Percentiles rank a stretch among this genome's conserved stretches.
These are phyloP conservation scores for Camelina neglecta DNA, from an alignment of 345 rosid species.

Conservation along the genomic window DNA sequence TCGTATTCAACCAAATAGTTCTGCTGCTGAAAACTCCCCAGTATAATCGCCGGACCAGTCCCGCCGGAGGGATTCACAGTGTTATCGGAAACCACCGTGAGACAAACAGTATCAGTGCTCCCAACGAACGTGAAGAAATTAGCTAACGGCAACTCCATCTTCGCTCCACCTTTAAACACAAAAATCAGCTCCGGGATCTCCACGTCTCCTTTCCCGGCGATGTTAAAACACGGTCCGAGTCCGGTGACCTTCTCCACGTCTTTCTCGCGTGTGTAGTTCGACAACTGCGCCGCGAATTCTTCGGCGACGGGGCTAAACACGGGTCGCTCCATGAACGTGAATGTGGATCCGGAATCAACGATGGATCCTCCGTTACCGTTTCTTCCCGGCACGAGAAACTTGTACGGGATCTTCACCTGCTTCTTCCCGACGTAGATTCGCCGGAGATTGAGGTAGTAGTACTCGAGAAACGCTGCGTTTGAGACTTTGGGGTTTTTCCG, in stretches of 20 bases:
- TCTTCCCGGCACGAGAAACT: constrained; percentile 54
- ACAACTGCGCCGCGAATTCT: constrained; percentile 69
- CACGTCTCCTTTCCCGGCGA: constrained; percentile 52
- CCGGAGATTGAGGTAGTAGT: constrained; percentile 68
- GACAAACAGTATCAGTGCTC: constrained; percentile 46
- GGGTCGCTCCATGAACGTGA: constrained; percentile 80
- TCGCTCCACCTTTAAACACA: constrained; percentile 83
- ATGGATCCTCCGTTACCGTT: constrained; percentile 85
- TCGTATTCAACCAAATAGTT: constrained; percentile 78
- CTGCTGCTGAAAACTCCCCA: constrained; percentile 89
- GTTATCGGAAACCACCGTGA: constrained; percentile 54
- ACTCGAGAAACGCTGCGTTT: constrained; percentile 51
- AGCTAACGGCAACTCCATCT: constrained; percentile 63
- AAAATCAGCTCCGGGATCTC: constrained; percentile 57
- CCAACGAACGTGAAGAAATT: constrained; percentile 64
- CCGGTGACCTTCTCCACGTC: constrained; percentile 56
- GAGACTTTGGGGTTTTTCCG: constrained; percentile 49
- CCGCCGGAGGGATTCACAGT: constrained; percentile 35
- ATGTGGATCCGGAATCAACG: constrained; percentile 90
- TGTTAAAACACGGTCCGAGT: constrained; percentile 70
- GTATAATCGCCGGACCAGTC: constrained; percentile 76
- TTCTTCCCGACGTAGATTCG: constrained; percentile 63
- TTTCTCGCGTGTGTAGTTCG: constrained; percentile 51
- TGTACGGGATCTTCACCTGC: constrained; percentile 66
- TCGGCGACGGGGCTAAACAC: constrained; percentile 56